Base-by-base conservation (phyloP, 2,329 filamentous ascomycete species). In the Dactylellina haptotyla region DNA sequence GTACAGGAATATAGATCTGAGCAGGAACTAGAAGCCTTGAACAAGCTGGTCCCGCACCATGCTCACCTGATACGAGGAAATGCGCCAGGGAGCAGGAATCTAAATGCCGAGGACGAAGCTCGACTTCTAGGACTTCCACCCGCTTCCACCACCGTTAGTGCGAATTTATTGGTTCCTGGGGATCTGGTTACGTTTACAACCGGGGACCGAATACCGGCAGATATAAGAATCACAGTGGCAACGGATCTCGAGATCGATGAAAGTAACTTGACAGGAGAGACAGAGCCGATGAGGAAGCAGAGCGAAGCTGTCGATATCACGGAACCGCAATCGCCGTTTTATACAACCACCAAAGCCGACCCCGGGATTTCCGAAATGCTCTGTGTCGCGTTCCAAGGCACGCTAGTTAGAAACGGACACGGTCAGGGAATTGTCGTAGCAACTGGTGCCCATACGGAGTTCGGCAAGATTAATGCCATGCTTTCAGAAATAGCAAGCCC, bases 351-450 rank as follows among this genome's bases (percentile, higher is more conserved):
- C 3, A 51, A 87, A 84, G 74, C 87, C 86, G 26, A 89, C 90
- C 76, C 86, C 91, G 46, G 85, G 87, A 53, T 90, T 56, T 91
- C 90, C 75, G 89, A 90, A 61, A 87, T 89, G 77, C 91, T 90
- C 78, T 98, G 99, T 78, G 93, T 99, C 80, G 95, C 93, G 1
- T 98, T 97, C 80, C 98, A 99, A 93, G 95, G 95, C 26, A 99
- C 95, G 1, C 82, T 99, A 76, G 93, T 99, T 32, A 92, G 94
- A 76, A 97, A 94, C 34, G 95, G 95, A 9, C 90, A 99, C 79
- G 95, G 95, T 0, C 93, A 97, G 80, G 95, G 95, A 45, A 89
- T 99, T 76, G 95, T 99, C n/a, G 96, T 97, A 80, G 93, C 93
- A 6, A 99, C 95, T 4, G 96, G 96, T 63, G 90, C 91, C 30